Percentiles rank a stretch among this genome's conserved stretches.
phyloP scores from a whole-genome alignment of 106 monocot species.

The Dendrobium catenatum region DNA sequence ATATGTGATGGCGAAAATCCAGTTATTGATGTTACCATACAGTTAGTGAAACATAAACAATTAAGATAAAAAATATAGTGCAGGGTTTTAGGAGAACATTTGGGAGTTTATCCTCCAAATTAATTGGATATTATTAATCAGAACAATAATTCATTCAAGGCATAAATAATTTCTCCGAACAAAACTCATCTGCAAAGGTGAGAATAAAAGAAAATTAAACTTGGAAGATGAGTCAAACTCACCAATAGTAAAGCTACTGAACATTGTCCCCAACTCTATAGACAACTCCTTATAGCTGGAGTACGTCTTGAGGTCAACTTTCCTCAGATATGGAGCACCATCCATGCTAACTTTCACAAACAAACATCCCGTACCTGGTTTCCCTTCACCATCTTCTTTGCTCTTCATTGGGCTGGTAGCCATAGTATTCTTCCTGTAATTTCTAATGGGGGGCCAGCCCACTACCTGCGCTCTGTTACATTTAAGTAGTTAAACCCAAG shows the following conservation, averaged over 20 bases:
- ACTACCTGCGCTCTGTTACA: slow-evolving; percentile 38
- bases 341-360: slow-evolving; percentile 54
- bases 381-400: slow-evolving; percentile 21
- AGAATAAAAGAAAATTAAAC: too few species aligned
- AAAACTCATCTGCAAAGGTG: neutral
- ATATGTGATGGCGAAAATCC: too few species aligned
- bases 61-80: too few species aligned
- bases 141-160: neutral
- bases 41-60: too few species aligned
- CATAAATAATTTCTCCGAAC: neutral
- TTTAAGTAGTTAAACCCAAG: too few species aligned
- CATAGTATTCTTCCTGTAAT: slow-evolving; percentile 41
- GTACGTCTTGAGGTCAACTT: slow-evolving; percentile 34
- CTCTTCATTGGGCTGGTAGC: slow-evolving; percentile 25
- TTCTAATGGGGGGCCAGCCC: slow-evolving; percentile 41
- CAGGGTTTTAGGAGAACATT: too few species aligned
- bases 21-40: too few species aligned
- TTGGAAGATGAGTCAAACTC: neutral
- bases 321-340: slow-evolving; percentile 41
- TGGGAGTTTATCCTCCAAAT: neutral
- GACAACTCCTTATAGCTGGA: slow-evolving; percentile 31
- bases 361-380: slow-evolving; percentile 11
- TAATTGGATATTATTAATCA: neutral
- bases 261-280: slow-evolving; percentile 30
- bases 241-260: slow-evolving; percentile 42